Conservation (phyloP, 345 rosid species). For the Raphanus raphanistrum region DNA sequence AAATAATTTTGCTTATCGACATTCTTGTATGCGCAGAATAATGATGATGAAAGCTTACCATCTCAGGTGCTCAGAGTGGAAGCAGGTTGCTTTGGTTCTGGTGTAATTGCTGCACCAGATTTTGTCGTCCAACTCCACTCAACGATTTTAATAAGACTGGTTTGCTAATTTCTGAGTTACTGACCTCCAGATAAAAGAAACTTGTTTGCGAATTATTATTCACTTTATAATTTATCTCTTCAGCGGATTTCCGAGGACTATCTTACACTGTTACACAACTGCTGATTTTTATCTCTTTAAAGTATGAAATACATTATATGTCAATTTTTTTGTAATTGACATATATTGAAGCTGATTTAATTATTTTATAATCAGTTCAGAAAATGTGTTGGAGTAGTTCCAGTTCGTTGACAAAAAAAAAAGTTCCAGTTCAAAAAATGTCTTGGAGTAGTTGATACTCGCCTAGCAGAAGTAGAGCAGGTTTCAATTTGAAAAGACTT, state of each 20-base stretch:
- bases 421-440: background rate
- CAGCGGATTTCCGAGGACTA: background rate
- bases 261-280: background rate
- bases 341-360: background rate
- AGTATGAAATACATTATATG: background rate
- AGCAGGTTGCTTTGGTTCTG: constrained; percentile 28
- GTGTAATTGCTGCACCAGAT: constrained; percentile 25
- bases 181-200: background rate
- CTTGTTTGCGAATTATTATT: background rate
- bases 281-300: background rate
- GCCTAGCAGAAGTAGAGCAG: constrained; percentile 9
- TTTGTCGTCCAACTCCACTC: constrained; percentile 11
- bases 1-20: constrained; percentile 8
- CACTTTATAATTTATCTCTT: background rate
- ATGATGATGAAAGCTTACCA: background rate
- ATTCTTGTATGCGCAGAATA: constrained; percentile 1
- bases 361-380: background rate
- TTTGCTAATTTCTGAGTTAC: background rate
- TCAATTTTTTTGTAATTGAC: background rate
- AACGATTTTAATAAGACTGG: background rate
- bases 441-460: constrained; percentile 5
- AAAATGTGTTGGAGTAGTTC: background rate
- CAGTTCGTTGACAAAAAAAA: too few species aligned
- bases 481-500: constrained; percentile 3
- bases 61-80: constrained; percentile 36